phyloP scores from a whole-genome alignment of 2,329 filamentous ascomycete genomes.

The Alternaria ventricosa region DNA sequence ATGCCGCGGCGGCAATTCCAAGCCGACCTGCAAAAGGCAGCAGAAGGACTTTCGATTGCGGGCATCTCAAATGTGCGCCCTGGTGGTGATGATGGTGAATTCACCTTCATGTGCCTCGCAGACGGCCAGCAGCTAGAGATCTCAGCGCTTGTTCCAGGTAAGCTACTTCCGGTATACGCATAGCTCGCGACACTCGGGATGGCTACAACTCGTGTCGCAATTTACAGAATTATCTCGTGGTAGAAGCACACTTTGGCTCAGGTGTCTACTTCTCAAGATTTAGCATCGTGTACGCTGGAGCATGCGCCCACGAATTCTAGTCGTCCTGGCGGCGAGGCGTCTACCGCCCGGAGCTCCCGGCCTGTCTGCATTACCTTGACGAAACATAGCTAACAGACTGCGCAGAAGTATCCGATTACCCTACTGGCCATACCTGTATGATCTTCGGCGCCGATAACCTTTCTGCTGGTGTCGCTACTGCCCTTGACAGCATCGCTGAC shows the following conservation, averaged over 20 bases:
- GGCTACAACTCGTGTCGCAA: background rate
- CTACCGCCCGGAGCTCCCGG: background rate
- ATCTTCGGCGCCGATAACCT: constrained; percentile 61
- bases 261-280: background rate
- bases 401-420: constrained; percentile 66
- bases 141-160: constrained; percentile 48
- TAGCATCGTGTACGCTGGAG: background rate
- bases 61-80: constrained; percentile 62
- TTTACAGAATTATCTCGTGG: background rate
- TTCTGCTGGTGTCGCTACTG: constrained; percentile 50
- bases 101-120: constrained; percentile 62
- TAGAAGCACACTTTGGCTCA: background rate
- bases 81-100: constrained; percentile 74
- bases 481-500: constrained; percentile 56
- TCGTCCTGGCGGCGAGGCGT: background rate
- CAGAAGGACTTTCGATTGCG: constrained; percentile 47
- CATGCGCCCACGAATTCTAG: background rate
- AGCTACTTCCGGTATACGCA: background rate
- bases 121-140: constrained; percentile 42
- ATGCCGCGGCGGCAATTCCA: constrained; percentile 74
- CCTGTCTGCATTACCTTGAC: background rate
- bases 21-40: constrained; percentile 60
- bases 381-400: background rate
- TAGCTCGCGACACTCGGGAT: background rate
- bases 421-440: constrained; percentile 63